These are phyloP conservation scores for Senecio squalidus DNA, from an alignment of 140 eudicot species.

Conservation along the genomic window DNA sequence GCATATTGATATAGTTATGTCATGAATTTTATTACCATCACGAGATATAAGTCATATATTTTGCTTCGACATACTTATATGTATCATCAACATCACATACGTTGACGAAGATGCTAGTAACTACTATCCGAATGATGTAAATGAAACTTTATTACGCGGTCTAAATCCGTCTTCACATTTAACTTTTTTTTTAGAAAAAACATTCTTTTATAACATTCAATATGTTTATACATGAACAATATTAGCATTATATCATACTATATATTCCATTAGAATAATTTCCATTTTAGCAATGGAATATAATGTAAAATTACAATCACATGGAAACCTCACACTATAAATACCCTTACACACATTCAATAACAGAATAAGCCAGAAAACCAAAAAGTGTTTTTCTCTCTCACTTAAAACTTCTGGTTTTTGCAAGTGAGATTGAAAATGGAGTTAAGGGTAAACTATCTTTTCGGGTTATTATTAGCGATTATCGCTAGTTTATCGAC, in stretches of 20 bases:
- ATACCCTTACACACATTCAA: constrained; percentile 25
- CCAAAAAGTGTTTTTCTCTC: constrained; percentile 13
- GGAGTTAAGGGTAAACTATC: not conserved
- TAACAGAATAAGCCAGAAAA: constrained; percentile 16
- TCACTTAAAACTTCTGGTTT: constrained; percentile 12
- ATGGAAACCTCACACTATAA: constrained; percentile 26
- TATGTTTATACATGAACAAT: too few species aligned
- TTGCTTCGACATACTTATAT: too few species aligned
- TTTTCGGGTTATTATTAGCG: not conserved
- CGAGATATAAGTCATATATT: too few species aligned
- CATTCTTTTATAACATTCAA: not conserved
- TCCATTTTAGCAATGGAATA: constrained; percentile 7
- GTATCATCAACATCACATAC: not conserved
- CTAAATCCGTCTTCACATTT: not conserved
- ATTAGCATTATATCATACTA: too few species aligned
- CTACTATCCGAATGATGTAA: not conserved
- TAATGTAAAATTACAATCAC: constrained; percentile 9
- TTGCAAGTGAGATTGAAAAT: constrained; percentile 18
- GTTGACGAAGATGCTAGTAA: not conserved
- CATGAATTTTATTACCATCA: too few species aligned
- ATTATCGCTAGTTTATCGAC: constrained; percentile 4
- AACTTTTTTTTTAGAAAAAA: too few species aligned
- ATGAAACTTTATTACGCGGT: not conserved
- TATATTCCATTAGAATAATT: not conserved
- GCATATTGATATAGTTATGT: too few species aligned